Evolutionary conservation across 139 green algal genomes (phyloP), one percentile per base, ranked within the genome.

Genomic region (Diplosphaera chodatii): DNA sequence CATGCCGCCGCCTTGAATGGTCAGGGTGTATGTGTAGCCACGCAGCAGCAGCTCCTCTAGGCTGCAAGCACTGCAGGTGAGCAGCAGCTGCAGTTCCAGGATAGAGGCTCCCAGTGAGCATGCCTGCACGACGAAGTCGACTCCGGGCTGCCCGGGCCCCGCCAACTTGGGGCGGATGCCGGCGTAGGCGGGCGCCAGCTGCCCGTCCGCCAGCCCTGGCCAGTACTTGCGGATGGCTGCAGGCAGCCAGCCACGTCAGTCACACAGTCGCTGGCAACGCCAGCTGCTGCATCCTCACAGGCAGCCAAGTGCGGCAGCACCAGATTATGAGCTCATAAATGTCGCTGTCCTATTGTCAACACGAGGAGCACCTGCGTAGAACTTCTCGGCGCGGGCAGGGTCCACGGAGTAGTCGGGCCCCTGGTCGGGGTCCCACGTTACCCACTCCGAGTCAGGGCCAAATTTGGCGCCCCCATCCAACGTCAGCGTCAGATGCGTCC

Each of bases 371-470:
- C 48, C 48, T 59, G 48, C 25, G 68, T 91, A 90, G 56, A 97
- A 97, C 0, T 21, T 28, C 0, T 70, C 69, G 10, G 69, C 80
- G 4, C 80, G 70, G 0, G 8, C 21, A 1, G 87, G 78, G 32
- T 91, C 78, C 2, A 96, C 84, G 23, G 55, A 69, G 73, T 91
- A 93, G 32, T 91, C 86, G 3, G 91, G 27, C 8, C 33, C 31
- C 1, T 79, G 62, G 56, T 27, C 41, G 5, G 23, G 23, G 41
- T 66, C 68, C 68, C 29, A 25, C 21, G 63, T 41, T 4, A 95
- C 66, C 90, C 91, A 97, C 75, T 98, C 88, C 29, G 97, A 89
- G 74, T 98, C 91, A 0, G 93, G 93, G 0, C 93, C 93, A 76
- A 98, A 98, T 23, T 78, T 79, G 3, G 84, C 85, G 4, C 70